Evolutionary conservation across 1,139 yeast species (phyloP).

Genomic region (Candida smagusa): DNA sequence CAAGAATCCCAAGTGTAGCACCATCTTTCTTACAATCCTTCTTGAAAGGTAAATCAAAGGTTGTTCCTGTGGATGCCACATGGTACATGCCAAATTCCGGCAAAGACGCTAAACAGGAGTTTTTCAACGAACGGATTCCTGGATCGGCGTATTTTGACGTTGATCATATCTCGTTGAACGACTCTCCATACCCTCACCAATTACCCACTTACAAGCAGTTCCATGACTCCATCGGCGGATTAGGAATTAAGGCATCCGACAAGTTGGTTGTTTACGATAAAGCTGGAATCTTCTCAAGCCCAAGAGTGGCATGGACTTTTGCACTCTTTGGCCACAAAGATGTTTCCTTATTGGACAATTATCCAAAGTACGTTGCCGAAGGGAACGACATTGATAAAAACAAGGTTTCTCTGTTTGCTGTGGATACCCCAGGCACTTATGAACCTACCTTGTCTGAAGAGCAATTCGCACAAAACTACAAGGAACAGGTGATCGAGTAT

Average conservation of each 20-base stretch:
- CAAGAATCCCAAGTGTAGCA: neutral
- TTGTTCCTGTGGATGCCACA: conserved; percentile 79
- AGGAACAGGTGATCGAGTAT: conserved; percentile 53
- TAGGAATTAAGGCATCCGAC: conserved; percentile 50
- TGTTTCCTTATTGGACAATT: conserved; percentile 71
- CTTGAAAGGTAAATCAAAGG: conserved; percentile 21
- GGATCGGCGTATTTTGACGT: conserved; percentile 77
- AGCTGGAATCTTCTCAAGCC: conserved; percentile 79
- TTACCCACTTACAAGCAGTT: conserved; percentile 62
- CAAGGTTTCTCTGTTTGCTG: conserved; percentile 5
- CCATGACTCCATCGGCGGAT: conserved; percentile 45
- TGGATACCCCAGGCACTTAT: conserved; percentile 12
- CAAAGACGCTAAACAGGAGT: conserved; percentile 57
- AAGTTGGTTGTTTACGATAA: conserved; percentile 80
- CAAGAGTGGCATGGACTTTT: conserved; percentile 90
- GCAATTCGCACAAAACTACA: conserved; percentile 28
- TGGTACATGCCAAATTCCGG: conserved; percentile 87
- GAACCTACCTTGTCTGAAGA: conserved; percentile 19
- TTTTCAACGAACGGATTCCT: conserved; percentile 56
- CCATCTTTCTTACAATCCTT: conserved; percentile 4
- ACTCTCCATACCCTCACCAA: conserved; percentile 83
- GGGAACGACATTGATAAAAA: conserved; percentile 24
- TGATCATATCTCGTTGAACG: conserved; percentile 58
- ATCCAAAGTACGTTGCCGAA: conserved; percentile 42
- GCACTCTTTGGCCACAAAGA: conserved; percentile 69